Conservation (phyloP, 2,329 filamentous ascomycete species). For the Drechslerella dactyloides region DNA sequence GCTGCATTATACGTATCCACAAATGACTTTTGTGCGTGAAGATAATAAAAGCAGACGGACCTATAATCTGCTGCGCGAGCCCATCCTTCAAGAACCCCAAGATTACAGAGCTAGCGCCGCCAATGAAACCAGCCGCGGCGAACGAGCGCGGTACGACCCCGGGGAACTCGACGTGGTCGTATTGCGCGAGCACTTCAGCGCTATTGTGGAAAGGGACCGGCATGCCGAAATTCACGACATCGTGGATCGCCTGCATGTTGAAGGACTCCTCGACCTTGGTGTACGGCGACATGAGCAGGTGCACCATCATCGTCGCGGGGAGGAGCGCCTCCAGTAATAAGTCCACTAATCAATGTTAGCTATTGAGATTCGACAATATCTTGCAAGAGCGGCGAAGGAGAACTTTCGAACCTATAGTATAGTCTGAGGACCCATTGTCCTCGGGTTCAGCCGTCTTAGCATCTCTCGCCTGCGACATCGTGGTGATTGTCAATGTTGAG, state of each 20-base stretch:
- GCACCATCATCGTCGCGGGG: constrained; percentile 69
- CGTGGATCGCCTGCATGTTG: constrained; percentile 92
- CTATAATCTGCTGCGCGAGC: constrained; percentile 64
- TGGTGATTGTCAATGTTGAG: constrained; percentile 1
- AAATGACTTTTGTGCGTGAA: no score
- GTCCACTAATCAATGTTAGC: constrained; percentile 58
- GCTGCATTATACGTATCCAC: no score
- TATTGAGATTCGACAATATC: no score
- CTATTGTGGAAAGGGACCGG: constrained; percentile 67
- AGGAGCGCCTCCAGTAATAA: constrained; percentile 64
- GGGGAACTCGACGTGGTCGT: constrained; percentile 89
- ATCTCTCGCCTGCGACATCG: constrained; percentile 29
- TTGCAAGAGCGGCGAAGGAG: no score
- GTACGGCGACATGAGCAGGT: constrained; percentile 79
- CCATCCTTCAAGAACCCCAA: constrained; percentile 66
- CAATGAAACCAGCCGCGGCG: constrained; percentile 77
- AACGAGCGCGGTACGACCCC: constrained; percentile 93
- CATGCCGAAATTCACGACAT: constrained; percentile 78
- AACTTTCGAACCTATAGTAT: constrained; percentile 9
- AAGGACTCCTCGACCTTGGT: constrained; percentile 99
- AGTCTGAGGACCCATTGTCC: constrained; percentile 17
- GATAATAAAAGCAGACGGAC: constrained; percentile 57
- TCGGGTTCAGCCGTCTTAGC: constrained; percentile 15
- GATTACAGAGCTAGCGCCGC: constrained; percentile 73
- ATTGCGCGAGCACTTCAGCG: constrained; percentile 67